Conservation (phyloP, 108 stramenopile genomes). For the Asterionellopsis glacialis region DNA sequence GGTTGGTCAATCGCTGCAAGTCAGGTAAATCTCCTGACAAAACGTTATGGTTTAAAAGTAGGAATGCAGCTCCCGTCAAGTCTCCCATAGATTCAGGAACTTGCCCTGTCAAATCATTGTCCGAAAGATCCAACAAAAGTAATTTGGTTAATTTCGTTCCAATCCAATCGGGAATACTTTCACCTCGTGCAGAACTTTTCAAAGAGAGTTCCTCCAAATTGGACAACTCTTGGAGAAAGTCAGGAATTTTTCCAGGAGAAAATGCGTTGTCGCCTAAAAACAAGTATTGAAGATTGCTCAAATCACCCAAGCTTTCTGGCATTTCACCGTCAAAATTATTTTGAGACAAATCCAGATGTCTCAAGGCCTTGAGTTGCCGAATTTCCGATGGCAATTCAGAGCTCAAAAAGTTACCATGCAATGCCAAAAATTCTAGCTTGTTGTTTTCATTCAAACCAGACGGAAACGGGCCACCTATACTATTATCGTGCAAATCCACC, state of each 20-base stretch:
- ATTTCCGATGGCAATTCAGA: not conserved
- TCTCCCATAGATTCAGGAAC: constrained; percentile 25
- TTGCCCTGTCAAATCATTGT: constrained; percentile 23
- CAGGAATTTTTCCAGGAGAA: constrained; percentile 29
- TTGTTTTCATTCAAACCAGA: not conserved
- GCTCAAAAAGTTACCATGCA: constrained; percentile 6
- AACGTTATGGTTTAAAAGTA: constrained; percentile 31
- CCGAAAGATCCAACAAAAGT: constrained; percentile 27
- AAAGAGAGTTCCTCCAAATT: constrained; percentile 37
- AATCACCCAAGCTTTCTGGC: constrained; percentile 6
- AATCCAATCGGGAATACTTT: constrained; percentile 29
- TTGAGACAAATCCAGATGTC: constrained; percentile 11
- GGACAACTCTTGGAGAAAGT: constrained; percentile 9
- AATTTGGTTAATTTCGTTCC: constrained; percentile 11
- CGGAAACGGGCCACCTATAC: constrained; percentile 13
- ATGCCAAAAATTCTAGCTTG: constrained; percentile 1
- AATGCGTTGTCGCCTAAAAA: constrained; percentile 41
- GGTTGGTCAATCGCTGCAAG: not conserved
- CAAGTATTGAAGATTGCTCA: constrained; percentile 22
- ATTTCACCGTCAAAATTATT: constrained; percentile 18
- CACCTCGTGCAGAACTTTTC: constrained; percentile 26
- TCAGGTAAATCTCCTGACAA: constrained; percentile 16
- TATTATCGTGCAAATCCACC: constrained; percentile 7
- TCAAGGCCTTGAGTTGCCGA: constrained; percentile 1
- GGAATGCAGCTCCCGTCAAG: constrained; percentile 24